Percentiles rank a stretch among this genome's conserved stretches.
Evolutionary conservation across 345 rosid genomes (phyloP).

Genomic region (Excoecaria cochinchinensis): DNA sequence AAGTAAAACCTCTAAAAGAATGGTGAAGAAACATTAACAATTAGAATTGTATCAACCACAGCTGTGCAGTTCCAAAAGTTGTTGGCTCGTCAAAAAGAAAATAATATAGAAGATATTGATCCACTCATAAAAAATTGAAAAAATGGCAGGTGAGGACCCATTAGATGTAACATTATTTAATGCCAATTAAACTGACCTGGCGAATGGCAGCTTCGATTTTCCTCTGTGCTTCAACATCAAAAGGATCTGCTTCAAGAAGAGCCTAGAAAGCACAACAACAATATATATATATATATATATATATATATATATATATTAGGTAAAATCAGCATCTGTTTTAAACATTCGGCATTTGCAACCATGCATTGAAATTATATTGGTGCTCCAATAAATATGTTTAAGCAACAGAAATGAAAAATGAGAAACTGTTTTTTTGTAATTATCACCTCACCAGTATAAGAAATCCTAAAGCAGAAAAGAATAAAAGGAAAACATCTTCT

Average conservation of each 20-base stretch:
- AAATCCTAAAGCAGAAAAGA: neutral
- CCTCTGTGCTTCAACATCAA: constrained; percentile 93
- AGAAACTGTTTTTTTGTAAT: neutral
- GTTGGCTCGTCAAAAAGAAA: neutral
- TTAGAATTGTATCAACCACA: neutral
- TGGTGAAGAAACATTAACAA: neutral
- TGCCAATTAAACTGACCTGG: constrained; percentile 50
- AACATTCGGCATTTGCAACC: neutral
- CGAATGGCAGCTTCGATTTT: constrained; percentile 97
- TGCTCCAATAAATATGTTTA: neutral
- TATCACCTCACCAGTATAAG: neutral
- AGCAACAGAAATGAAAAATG: neutral
- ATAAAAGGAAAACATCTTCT: constrained; percentile 1
- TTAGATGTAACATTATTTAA: neutral
- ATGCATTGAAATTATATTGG: neutral
- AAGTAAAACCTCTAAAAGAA: neutral
- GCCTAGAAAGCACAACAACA: constrained; percentile 44
- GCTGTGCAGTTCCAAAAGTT: constrained; percentile 1
- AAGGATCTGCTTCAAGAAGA: constrained; percentile 92
- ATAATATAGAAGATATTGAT: neutral
- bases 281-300: no score
- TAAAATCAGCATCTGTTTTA: constrained; percentile 7
- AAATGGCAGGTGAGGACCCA: neutral
- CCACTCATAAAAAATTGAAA: neutral
- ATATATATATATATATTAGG: no score